A percentile compares a stretch with the other conserved stretches of the same genome.
These are phyloP conservation scores for Paraphaeosphaeria sporulosa DNA, from an alignment of 2,329 filamentous ascomycete species.

Conservation along the genomic window DNA sequence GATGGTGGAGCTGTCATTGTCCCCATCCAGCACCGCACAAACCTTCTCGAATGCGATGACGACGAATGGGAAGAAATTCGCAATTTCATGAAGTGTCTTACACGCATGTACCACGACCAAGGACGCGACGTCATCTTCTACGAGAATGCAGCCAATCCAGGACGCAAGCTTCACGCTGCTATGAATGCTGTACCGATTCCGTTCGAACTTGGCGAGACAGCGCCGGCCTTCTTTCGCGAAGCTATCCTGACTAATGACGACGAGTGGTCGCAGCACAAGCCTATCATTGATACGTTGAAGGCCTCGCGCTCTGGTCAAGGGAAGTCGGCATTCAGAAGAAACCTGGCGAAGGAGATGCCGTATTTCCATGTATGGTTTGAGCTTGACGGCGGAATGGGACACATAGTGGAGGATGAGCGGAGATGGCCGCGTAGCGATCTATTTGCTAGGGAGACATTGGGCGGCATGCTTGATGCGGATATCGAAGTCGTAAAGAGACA, in stretches of 20 bases:
- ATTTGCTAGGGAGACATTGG: conserved; percentile 90
- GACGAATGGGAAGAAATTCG: conserved; percentile 99
- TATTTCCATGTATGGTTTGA: conserved; percentile 98
- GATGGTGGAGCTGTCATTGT: conserved; percentile 87
- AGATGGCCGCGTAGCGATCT: conserved; percentile 90
- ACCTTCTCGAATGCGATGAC: conserved; percentile 96
- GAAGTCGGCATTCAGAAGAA: conserved; percentile 80
- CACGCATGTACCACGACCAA: conserved; percentile 91
- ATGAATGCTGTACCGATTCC: conserved; percentile 88
- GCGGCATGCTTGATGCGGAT: conserved; percentile 86
- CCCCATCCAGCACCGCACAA: conserved; percentile 83
- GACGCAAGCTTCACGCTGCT: conserved; percentile 81
- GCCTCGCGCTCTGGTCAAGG: conserved; percentile 73
- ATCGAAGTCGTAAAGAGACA: conserved; percentile 88
- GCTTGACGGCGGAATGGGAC: conserved; percentile 88
- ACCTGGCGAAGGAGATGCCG: conserved; percentile 92
- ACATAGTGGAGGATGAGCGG: conserved; percentile 85
- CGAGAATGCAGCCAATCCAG: conserved; percentile 88
- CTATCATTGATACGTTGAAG: conserved; percentile 86
- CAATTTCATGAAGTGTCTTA: conserved; percentile 98
- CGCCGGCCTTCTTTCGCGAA: conserved; percentile 94
- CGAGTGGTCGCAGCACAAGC: conserved; percentile 95
- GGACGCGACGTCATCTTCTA: conserved; percentile 95
- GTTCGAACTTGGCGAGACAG: conserved; percentile 87
- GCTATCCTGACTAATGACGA: conserved; percentile 87